A percentile compares a stretch with the other conserved stretches of the same genome.
Conservation (phyloP, 371 early-diverging fungal genomes). For the Rhizopus delemar region DNA sequence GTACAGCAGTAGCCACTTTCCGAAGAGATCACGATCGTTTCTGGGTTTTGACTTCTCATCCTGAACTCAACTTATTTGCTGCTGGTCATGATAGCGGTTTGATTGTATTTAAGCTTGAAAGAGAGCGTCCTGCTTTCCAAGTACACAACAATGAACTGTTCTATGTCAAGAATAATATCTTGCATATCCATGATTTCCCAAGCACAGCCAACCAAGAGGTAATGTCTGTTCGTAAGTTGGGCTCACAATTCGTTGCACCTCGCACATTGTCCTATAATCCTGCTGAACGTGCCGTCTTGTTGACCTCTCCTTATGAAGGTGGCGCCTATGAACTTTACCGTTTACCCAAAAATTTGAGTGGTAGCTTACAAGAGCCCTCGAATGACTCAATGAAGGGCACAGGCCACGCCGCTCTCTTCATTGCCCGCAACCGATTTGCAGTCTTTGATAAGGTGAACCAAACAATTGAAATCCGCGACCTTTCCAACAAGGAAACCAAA, state of each 20-base stretch:
- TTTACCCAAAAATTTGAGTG: slow-evolving; percentile 73
- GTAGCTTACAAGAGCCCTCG: slow-evolving; percentile 65
- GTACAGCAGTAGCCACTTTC: slow-evolving; percentile 90
- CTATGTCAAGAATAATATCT: slow-evolving; percentile 81
- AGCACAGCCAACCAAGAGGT: slow-evolving; percentile 76
- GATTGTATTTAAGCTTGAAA: slow-evolving; percentile 95
- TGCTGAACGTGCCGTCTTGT: slow-evolving; percentile 85
- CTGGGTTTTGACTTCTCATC: slow-evolving; percentile 96
- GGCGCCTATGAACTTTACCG: slow-evolving; percentile 88
- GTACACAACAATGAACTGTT: slow-evolving; percentile 80
- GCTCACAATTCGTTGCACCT: slow-evolving; percentile 67
- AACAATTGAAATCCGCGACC: slow-evolving; percentile 77
- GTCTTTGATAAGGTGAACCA: slow-evolving; percentile 83
- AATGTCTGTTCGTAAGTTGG: slow-evolving; percentile 69
- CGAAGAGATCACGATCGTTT: slow-evolving; percentile 95
- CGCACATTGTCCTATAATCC: slow-evolving; percentile 91
- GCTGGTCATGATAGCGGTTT: slow-evolving; percentile 98
- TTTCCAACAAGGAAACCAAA: slow-evolving; percentile 85
- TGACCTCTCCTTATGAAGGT: slow-evolving; percentile 81
- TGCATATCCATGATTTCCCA: slow-evolving; percentile 80
- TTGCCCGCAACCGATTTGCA: slow-evolving; percentile 94
- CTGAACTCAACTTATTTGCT: slow-evolving; percentile 93
- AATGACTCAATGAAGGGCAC: slow-evolving; percentile 73
- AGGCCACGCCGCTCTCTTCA: slow-evolving; percentile 87
- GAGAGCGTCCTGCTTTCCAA: slow-evolving; percentile 91